phyloP scores from a whole-genome alignment of 345 rosid species.

The Ceriops tagal region DNA sequence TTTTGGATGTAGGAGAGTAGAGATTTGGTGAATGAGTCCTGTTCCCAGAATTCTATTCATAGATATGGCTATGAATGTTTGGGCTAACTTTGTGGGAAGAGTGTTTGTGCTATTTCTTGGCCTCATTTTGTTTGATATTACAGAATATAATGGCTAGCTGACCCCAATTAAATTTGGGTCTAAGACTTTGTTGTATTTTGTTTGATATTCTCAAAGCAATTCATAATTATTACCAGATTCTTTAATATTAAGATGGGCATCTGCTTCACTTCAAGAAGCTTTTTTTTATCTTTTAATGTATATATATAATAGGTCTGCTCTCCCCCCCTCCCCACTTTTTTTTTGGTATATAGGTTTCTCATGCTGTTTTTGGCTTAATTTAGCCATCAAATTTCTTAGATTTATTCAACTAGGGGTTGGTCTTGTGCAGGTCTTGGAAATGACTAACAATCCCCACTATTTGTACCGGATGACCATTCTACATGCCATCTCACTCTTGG shows the following conservation, averaged over 20 bases:
- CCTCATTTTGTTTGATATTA: background rate
- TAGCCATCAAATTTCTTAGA: background rate
- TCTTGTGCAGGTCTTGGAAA: constrained; percentile 66
- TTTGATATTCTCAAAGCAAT: no score
- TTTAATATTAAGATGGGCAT: no score
- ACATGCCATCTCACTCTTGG: constrained; percentile 73
- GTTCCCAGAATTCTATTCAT: background rate
- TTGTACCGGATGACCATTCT: constrained; percentile 88
- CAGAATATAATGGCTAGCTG: no score
- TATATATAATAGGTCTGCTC: background rate
- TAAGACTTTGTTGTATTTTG: no score
- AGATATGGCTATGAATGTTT: background rate
- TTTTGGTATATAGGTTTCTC: background rate
- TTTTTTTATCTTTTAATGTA: background rate
- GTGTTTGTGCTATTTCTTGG: background rate
- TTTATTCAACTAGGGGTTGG: background rate
- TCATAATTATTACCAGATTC: no score
- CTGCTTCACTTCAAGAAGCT: no score
- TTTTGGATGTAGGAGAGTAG: background rate
- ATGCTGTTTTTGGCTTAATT: background rate
- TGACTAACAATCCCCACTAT: constrained; percentile 72
- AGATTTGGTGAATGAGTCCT: background rate
- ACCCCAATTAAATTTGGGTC: no score
- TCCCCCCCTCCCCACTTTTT: no score
- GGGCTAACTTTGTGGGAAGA: background rate